Evolutionary conservation across 2,329 filamentous ascomycete species (phyloP).

Genomic region (Arthrobotrys conoides): DNA sequence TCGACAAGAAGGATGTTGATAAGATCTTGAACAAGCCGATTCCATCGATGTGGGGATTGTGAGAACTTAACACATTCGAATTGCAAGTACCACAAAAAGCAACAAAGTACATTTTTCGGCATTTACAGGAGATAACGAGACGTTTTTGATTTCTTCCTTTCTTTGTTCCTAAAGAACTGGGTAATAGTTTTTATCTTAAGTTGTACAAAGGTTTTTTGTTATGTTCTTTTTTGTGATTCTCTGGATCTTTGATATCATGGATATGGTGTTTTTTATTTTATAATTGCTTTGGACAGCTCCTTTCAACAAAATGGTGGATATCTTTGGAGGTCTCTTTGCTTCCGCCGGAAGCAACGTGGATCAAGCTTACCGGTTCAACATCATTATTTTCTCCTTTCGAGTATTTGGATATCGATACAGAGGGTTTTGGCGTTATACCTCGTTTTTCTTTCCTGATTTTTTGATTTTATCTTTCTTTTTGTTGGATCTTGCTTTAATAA

Average conservation of each 20-base stretch:
- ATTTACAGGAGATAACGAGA: conserved; percentile 60
- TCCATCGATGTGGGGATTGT: conserved; percentile 60
- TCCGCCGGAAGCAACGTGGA: neutral
- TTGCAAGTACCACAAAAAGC: conserved; percentile 32
- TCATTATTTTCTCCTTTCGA: conserved; percentile 13
- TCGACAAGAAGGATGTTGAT: conserved; percentile 90
- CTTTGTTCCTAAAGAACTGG: conserved; percentile 31
- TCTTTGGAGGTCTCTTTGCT: conserved; percentile 3
- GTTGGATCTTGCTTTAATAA: conserved; percentile 20
- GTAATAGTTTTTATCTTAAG: conserved; percentile 50
- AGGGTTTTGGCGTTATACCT: conserved; percentile 51
- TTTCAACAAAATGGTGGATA: conserved; percentile 56
- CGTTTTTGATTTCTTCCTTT: conserved; percentile 27
- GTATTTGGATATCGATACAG: conserved; percentile 41
- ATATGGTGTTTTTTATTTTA: conserved; percentile 43
- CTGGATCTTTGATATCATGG: conserved; percentile 57
- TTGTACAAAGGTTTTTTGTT: conserved; percentile 59
- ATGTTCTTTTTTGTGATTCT: conserved; percentile 13
- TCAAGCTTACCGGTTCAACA: conserved; percentile 32
- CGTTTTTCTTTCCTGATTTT: conserved; percentile 1
- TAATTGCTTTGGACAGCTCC: conserved; percentile 15
- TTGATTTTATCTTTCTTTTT: neutral
- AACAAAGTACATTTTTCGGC: conserved; percentile 28
- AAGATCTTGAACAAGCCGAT: conserved; percentile 60
- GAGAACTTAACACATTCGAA: conserved; percentile 13